Percentiles rank a stretch among this genome's conserved stretches.
These are phyloP conservation scores for slime mould (Dictyostelium discoideum) DNA, from an alignment of 78 protist species.

Conservation along the genomic window dicty_2.7 NC_007089.4:4693001-4693500, in stretches of 20 bases:
- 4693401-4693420: background rate
- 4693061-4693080: background rate
- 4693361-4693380: background rate
- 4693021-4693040: background rate
- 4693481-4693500: background rate
- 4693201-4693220: slow-evolving; percentile 14
- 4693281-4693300: too few relatives aligned
- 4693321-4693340: background rate
- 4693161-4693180: background rate
- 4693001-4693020: background rate
- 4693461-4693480: background rate
- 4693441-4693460: background rate
- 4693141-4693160: slow-evolving; percentile 9
- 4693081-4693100: background rate
- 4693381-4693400: background rate
- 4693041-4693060: background rate
- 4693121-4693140: slow-evolving; percentile 3
- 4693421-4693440: background rate
- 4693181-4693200: slow-evolving; percentile 25
- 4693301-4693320: background rate
- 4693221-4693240: background rate
- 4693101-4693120: background rate
- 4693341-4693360: background rate
- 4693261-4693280: background rate
- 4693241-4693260: background rate